These are phyloP conservation scores for Rossbeevera mucosa DNA, from an alignment of 768 basidiomycete genomes.

Conservation along the genomic window DNA sequence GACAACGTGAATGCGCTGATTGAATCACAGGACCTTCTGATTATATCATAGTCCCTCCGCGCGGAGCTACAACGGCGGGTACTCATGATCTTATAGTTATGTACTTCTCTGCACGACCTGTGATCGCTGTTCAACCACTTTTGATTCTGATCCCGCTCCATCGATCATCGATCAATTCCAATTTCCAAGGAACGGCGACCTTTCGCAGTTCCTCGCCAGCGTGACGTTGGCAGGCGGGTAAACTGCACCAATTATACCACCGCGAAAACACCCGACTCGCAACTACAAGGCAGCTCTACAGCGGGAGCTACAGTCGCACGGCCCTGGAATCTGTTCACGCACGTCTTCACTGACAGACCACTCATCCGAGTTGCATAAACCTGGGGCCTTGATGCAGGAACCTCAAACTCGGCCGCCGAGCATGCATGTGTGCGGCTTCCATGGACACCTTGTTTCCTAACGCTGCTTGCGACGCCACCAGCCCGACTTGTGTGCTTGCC, in stretches of 20 bases:
- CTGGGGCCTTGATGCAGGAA: not conserved
- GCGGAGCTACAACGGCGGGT: not conserved
- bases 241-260: not conserved
- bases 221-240: not conserved
- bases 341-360: not conserved
- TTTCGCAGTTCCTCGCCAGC: not conserved
- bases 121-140: not conserved
- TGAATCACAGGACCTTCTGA: constrained; percentile 3
- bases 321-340: not conserved
- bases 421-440: not conserved
- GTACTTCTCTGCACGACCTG: not conserved
- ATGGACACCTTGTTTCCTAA: not conserved
- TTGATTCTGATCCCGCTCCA: not conserved
- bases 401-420: not conserved
- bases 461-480: not conserved
- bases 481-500: not conserved
- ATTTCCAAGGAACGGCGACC: not conserved
- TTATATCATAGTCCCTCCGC: not conserved
- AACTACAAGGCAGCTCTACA: not conserved
- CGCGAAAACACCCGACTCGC: not conserved
- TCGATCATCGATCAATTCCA: not conserved
- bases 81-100: not conserved
- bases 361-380: not conserved
- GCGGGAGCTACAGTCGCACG: not conserved
- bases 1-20: not conserved